These are phyloP conservation scores for Xylaria acuta DNA, from an alignment of 495 filamentous ascomycete genomes.

Conservation along the genomic window DNA sequence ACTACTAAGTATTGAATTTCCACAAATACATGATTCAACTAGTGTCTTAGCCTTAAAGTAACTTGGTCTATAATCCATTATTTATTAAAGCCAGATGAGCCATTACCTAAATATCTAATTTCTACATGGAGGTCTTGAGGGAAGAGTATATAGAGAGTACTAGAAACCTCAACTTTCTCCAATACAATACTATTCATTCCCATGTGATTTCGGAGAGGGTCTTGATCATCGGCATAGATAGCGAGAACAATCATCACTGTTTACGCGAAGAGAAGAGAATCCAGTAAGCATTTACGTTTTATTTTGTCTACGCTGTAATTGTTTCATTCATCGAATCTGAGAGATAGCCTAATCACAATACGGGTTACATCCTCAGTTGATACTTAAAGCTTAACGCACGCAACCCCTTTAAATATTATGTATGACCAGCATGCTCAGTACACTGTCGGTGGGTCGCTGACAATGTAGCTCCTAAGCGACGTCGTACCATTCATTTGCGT, in stretches of 20 bases:
- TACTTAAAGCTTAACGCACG: not conserved
- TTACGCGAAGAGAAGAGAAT: not conserved
- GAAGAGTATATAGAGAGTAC: not conserved
- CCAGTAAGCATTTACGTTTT: not conserved
- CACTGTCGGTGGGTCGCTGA: slow-evolving; percentile 15
- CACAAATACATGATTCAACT: not conserved
- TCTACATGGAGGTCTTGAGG: not conserved
- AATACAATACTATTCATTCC: not conserved
- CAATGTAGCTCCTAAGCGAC: slow-evolving; percentile 18
- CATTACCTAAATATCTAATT: not conserved
- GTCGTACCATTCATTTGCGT: slow-evolving; percentile 21
- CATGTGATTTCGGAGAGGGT: not conserved
- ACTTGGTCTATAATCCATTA: not conserved
- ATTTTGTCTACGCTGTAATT: not conserved
- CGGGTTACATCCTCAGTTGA: not conserved
- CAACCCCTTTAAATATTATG: not conserved
- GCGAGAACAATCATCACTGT: not conserved
- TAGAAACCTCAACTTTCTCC: not conserved
- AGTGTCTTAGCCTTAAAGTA: not conserved
- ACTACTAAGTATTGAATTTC: not conserved
- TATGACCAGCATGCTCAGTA: not conserved
- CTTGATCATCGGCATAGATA: not conserved
- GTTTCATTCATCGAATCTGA: not conserved
- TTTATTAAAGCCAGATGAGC: not conserved
- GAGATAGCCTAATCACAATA: not conserved